Evolutionary conservation across 805 yeast genomes (phyloP), one percentile per base, ranked within the genome.

Genomic region (Starmerella potacharoeniae): DNA sequence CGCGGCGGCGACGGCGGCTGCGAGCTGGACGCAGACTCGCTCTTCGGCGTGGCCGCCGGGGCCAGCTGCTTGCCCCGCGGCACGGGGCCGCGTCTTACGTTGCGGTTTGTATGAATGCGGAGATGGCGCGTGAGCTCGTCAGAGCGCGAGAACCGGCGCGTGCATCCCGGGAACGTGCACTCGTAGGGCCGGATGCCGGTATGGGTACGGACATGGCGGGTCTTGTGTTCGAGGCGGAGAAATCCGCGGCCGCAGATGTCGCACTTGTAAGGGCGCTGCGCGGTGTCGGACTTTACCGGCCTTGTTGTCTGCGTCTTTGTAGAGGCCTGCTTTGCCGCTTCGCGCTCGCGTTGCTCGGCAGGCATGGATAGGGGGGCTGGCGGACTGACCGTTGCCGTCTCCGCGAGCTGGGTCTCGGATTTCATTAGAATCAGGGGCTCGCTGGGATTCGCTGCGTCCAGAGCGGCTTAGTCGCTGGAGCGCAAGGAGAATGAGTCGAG

Each of bases 101-200:
- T 55, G 11, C 61, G 69, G 58, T 72, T 73, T 9, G 73, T 62
- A 70, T 88, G 96, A 52, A 85, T 89, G 59, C 95, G 73, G 50
- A 84, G 75, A 70, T 88, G 96, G 61, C 96, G 75, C 13, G 95
- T 88, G 55, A 88, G 75, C 71, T 88, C 96, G 70, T 89, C 96
- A 31, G 83, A 76, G 59, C 96, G 77, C 55, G 85, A 78, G 66
- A 88, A 88, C 59, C 84, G 75, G 69, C 89, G 87, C 53, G 80
- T 69, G 70, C 96, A 88, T n/a, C 65, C 66, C 1, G 93, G 89
- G 62, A 78, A 87, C 17, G 81, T 77, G 69, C 96, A 88, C 50
- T 80, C 82, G 66, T 86, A 93, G 2, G 96, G 95, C 67, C 87
- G 86, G 68, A 88, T 95, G 49, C 96, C 96, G 0, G 96, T 88